Base-by-base conservation (phyloP, 2,329 filamentous ascomycete genomes). In the Cladophialophora exuberans region DNA sequence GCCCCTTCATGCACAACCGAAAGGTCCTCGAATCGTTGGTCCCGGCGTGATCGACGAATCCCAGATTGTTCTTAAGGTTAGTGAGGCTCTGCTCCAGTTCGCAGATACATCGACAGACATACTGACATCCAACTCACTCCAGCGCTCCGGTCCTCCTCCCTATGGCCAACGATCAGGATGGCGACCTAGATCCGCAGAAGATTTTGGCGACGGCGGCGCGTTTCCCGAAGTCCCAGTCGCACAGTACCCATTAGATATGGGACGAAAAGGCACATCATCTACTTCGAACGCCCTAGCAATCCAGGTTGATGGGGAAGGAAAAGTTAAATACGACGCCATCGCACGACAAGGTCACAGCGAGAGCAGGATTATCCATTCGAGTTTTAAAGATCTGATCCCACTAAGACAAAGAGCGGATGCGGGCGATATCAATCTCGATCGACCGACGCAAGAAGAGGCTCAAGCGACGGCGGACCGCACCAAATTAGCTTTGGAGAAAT, bases 211-310 rank as follows among this genome's bases (percentile, higher is more conserved):
- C 78, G 94, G 94, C 61, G 94, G 94, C 66, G 91, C 93, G 48
- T 99, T 97, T 69, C 94, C 94, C 31, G 93, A 97, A 74, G 86
- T 97, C 23, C 86, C 89, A 11, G 85, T 97, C 48, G 94, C 93
- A 38, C 94, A 99, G 69, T 99, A 97, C 69, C 94, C 94, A 9
- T 83, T 96, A 46, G 90, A 96, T 56, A 97, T 97, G 90, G 93
- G 93, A 55, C 85, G 87, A 66, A 95, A 96, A 73, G 77, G 76
- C 55, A 80, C 81, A 30, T 67, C 73, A 2, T 77, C 83, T 6
- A 81, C 78, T 26, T 94, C 86, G 63, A 97, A 96, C 74, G 92
- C 94, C 52, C 81, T 99, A 43, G 87, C 91, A n/a, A 81, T 97
- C 26, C 89, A 96, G 70, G 91, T 97, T 30, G 91, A 97, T 69